phyloP scores from a whole-genome alignment of 2,329 filamentous ascomycete species.

The Pseudogymnoascus sp. region DNA sequence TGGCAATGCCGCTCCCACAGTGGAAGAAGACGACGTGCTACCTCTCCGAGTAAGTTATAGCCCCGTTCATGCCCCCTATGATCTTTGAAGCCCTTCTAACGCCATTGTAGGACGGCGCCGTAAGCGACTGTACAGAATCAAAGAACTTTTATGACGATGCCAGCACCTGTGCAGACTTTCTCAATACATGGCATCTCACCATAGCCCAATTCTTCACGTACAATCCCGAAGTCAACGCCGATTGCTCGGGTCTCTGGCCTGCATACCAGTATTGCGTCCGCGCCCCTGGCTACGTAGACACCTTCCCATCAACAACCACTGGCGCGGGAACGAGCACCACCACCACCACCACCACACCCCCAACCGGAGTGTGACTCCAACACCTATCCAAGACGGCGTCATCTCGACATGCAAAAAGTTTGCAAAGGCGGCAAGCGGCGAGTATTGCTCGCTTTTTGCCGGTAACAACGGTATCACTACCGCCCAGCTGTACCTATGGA shows the following conservation, averaged over 20 bases:
- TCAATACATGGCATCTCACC: constrained; percentile 12
- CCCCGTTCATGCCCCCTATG: not conserved
- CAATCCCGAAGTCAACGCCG: constrained; percentile 16
- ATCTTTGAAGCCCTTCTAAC: not conserved
- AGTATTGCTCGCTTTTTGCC: constrained; percentile 23
- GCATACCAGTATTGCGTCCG: constrained; percentile 12
- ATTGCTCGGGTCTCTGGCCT: constrained; percentile 17
- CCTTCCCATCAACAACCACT: constrained; percentile 1
- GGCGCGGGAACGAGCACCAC: not conserved
- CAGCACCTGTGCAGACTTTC: not conserved
- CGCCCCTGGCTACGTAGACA: not conserved
- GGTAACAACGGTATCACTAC: constrained; percentile 20
- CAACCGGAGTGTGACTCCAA: constrained; percentile 13
- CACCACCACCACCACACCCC: constrained; percentile 13
- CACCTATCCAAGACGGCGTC: constrained; percentile 25
- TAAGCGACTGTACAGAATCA: not conserved
- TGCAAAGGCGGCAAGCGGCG: constrained; percentile 19
- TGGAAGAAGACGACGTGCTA: not conserved
- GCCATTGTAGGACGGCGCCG: not conserved
- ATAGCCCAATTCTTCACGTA: constrained; percentile 18
- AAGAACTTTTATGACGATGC: not conserved
- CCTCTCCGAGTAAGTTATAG: not conserved
- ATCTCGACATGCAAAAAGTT: constrained; percentile 24
- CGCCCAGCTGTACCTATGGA: constrained; percentile 25
- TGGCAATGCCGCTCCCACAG: not conserved